These are phyloP conservation scores for Stemphylium vesicarium DNA, from an alignment of 2,329 filamentous ascomycete genomes.

Conservation along the genomic window DNA sequence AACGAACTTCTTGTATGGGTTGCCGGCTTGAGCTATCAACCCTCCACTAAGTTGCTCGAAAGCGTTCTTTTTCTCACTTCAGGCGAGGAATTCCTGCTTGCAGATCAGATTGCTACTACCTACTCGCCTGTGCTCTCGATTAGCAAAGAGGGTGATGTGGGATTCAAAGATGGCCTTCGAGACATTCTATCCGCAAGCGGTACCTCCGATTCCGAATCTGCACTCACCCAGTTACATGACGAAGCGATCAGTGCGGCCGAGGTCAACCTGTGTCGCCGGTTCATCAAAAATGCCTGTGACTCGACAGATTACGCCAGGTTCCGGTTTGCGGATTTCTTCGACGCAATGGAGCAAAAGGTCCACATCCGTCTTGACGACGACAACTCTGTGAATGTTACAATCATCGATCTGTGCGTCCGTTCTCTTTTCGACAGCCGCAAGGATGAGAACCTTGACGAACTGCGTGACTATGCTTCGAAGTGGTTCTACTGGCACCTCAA, in stretches of 20 bases:
- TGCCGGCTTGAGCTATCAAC: constrained; percentile 3
- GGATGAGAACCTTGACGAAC: neutral
- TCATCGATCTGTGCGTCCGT: neutral
- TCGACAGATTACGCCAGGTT: constrained; percentile 13
- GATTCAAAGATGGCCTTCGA: constrained; percentile 2
- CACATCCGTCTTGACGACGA: constrained; percentile 7
- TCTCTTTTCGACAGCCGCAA: neutral
- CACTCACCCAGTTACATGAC: neutral
- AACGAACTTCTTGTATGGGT: constrained; percentile 25
- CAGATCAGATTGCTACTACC: constrained; percentile 7
- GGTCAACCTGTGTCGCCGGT: neutral
- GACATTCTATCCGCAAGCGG: neutral
- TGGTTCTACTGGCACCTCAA: neutral
- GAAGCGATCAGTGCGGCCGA: neutral
- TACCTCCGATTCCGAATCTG: neutral
- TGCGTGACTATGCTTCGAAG: neutral
- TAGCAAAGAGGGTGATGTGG: constrained; percentile 3
- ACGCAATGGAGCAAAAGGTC: constrained; percentile 12
- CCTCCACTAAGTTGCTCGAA: constrained; percentile 12
- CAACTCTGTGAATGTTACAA: neutral
- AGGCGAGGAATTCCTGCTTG: constrained; percentile 7
- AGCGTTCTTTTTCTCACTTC: constrained; percentile 16
- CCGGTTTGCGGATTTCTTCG: constrained; percentile 18
- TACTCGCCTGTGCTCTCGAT: constrained; percentile 12
- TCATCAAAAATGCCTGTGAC: neutral